Evolutionary conservation across 139 green algal species (phyloP).

Genomic region (Picochlorum sp.): DNA sequence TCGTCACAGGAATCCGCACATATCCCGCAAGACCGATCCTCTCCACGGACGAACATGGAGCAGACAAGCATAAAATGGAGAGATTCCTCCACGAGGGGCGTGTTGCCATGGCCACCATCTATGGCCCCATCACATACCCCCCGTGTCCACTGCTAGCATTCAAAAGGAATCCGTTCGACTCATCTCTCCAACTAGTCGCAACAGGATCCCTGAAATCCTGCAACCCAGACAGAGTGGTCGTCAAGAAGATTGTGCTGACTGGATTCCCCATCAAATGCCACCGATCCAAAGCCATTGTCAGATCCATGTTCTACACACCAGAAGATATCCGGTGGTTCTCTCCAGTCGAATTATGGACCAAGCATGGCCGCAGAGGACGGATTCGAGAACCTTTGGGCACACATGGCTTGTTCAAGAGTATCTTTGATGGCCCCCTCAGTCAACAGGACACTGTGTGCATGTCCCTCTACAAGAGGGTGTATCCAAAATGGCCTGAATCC

Average conservation of each 20-base stretch:
- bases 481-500: constrained; percentile 76
- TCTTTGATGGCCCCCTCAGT: constrained; percentile 84
- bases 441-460: constrained; percentile 90
- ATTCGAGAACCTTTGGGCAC: constrained; percentile 93
- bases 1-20: constrained; percentile 58
- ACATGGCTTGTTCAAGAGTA: constrained; percentile 89
- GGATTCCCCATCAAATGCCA: constrained; percentile 76
- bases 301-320: constrained; percentile 91
- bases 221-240: constrained; percentile 77
- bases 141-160: constrained; percentile 86
- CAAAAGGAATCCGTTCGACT: constrained; percentile 35
- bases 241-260: constrained; percentile 84
- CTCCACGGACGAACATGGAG: constrained; percentile 57
- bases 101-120: constrained; percentile 59
- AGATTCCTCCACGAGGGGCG: constrained; percentile 66
- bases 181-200: constrained; percentile 9
- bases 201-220: constrained; percentile 53
- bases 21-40: constrained; percentile 55
- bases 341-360: constrained; percentile 91
- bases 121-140: constrained; percentile 75
- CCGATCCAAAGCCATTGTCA: constrained; percentile 83
- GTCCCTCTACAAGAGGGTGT: constrained; percentile 94
- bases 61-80: constrained; percentile 93
- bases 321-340: constrained; percentile 90
- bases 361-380: constrained; percentile 74